These are phyloP conservation scores for Baorangia bicolor DNA, from an alignment of 768 basidiomycete species.

Conservation along the genomic window DNA sequence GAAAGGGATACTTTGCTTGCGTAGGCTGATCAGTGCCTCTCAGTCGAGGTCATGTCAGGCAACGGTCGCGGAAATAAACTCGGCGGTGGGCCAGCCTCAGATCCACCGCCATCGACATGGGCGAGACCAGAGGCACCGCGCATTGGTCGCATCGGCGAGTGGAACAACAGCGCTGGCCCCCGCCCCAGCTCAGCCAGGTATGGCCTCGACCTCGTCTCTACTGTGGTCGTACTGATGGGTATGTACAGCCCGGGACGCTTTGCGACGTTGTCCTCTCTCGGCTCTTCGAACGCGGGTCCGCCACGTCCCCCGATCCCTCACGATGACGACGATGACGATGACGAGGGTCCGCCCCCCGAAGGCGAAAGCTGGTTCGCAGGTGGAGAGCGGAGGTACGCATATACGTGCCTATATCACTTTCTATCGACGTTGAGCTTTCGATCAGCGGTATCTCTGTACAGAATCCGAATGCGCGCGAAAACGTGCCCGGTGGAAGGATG, in stretches of 20 bases:
- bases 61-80: constrained; percentile 45
- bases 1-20: too few species aligned
- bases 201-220: not conserved
- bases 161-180: constrained; percentile 33
- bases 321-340: constrained; percentile 47
- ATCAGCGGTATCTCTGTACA: constrained; percentile 83
- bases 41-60: constrained; percentile 36
- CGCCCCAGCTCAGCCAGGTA: constrained; percentile 16
- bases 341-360: constrained; percentile 38
- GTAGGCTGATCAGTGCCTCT: not conserved
- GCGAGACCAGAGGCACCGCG: constrained; percentile 40
- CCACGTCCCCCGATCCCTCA: constrained; percentile 17
- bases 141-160: constrained; percentile 55
- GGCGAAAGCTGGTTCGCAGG: constrained; percentile 85
- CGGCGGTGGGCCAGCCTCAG: constrained; percentile 42
- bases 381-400: constrained; percentile 81
- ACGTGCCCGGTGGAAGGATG: constrained; percentile 53
- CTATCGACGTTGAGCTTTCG: not conserved
- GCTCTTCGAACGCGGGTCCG: constrained; percentile 14
- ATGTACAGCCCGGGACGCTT: constrained; percentile 30
- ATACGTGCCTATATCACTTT: not conserved
- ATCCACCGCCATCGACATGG: constrained; percentile 52
- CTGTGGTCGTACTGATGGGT: not conserved
- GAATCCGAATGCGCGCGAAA: constrained; percentile 62
- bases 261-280: constrained; percentile 37